Base-by-base conservation (phyloP, 495 filamentous ascomycete species). In the Aspergillus funiculosus region DNA sequence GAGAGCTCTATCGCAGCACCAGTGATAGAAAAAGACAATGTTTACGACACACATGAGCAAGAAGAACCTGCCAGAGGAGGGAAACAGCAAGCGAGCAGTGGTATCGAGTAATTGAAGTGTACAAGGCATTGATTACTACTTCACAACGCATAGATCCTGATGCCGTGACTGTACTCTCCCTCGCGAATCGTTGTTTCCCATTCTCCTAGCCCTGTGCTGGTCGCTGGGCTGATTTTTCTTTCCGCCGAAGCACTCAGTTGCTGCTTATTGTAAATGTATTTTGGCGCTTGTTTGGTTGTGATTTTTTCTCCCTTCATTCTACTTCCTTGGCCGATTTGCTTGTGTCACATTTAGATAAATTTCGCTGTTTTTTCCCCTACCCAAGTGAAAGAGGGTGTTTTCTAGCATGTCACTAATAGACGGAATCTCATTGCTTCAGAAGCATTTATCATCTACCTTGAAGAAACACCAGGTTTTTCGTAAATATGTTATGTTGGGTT, bases 181-280 rank as follows among this genome's bases (percentile, higher is more conserved):
- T n/a, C n/a, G n/a, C n/a, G n/a, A n/a, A n/a, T n/a, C n/a, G n/a
- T n/a, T n/a, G n/a, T 28, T 22, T 18, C 13, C 11, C n/a, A 19
- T 29, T 29, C 30, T 6, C 20, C 40, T 31, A 46, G 25, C 34
- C 36, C 45, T 50, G 48, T 58, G 55, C 55, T 52, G 55, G 55
- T 31, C 55, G 52, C 39, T 41, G 51, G 46, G 39, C 18, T 27
- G 35, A 15, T 29, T 28, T 39, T 30, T 20, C 3, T 40, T 35
- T 36, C n/a, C 18, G 29, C 26, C 13, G 42, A 31, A 22, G 24
- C 43, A 28, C 21, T 45, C 25, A n/a, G 15, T 31, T 38, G 38
- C 49, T 29, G 30, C 34, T 29, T 49, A 37, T 9, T 46, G 43
- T 50, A 49, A 11, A 38, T 39, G 30, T 48, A 43, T 39, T 43